Conservation (phyloP, 192 early-diverging fungal species). For the Coemansia sp. region DNA sequence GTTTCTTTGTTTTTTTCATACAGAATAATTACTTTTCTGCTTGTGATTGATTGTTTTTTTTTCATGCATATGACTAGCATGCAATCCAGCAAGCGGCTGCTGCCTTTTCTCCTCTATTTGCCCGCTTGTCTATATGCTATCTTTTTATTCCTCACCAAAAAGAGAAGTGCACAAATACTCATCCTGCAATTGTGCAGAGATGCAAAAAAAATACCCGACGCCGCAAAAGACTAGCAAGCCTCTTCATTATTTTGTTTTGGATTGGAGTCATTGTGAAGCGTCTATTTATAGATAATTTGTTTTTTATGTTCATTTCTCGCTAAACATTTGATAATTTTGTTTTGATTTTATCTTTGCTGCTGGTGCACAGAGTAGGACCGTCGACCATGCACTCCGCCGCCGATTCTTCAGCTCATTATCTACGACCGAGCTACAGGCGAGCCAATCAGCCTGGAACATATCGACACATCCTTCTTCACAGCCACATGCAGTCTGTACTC, state of each 20-base stretch:
- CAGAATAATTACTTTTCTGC: no score
- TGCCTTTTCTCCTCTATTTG: no score
- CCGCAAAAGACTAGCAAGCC: background rate
- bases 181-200: background rate
- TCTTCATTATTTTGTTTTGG: background rate
- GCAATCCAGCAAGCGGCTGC: no score
- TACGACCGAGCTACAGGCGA: slow-evolving; percentile 51
- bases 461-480: slow-evolving; percentile 43
- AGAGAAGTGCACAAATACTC: no score
- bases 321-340: background rate
- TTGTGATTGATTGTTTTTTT: background rate
- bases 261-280: background rate
- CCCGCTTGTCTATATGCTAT: no score
- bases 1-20: no score
- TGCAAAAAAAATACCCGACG: background rate
- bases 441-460: slow-evolving; percentile 25
- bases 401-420: slow-evolving; percentile 63
- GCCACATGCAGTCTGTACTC: slow-evolving; percentile 44
- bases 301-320: background rate
- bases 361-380: slow-evolving; percentile 48
- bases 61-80: background rate
- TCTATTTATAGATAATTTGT: background rate
- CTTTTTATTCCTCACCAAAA: no score
- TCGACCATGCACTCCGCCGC: slow-evolving; percentile 64
- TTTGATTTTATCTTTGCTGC: background rate